These are phyloP conservation scores for Sclerotinia sclerotiorum DNA, from an alignment of 2,329 filamentous ascomycete genomes.

Conservation along the genomic window DNA sequence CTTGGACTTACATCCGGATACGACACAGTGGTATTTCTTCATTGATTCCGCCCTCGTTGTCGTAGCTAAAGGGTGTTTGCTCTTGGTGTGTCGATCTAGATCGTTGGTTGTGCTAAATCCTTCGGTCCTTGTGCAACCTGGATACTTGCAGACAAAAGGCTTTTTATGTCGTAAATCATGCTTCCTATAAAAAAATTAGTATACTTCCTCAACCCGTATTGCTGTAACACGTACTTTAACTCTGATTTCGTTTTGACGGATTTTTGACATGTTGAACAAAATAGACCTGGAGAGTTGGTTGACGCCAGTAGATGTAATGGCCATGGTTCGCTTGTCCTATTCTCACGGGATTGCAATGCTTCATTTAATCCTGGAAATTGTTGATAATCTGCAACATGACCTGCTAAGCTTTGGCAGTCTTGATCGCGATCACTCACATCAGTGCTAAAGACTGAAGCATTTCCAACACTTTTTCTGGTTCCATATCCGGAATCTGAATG, in stretches of 20 bases:
- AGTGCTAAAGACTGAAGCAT: slow-evolving; percentile 38
- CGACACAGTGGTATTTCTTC: slow-evolving; percentile 60
- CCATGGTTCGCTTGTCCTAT: slow-evolving; percentile 29
- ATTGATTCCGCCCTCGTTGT: slow-evolving; percentile 46
- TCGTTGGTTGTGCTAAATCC: slow-evolving; percentile 83
- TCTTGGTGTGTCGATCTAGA: slow-evolving; percentile 73
- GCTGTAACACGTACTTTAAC: slow-evolving; percentile 48
- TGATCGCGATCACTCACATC: slow-evolving; percentile 38
- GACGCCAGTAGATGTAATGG: slow-evolving; percentile 23
- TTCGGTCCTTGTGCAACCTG: slow-evolving; percentile 56
- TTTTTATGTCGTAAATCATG: slow-evolving; percentile 70
- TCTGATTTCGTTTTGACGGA: slow-evolving; percentile 54
- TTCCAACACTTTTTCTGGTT: slow-evolving; percentile 38
- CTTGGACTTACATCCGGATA: slow-evolving; percentile 55
- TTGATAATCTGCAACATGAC: slow-evolving; percentile 33
- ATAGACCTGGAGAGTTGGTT: slow-evolving; percentile 28
- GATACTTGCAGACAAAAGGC: slow-evolving; percentile 60
- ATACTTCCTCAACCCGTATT: slow-evolving; percentile 26
- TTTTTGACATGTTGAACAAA: slow-evolving; percentile 46
- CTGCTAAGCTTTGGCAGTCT: slow-evolving; percentile 36
- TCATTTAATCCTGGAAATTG: slow-evolving; percentile 32
- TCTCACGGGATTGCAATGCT: slow-evolving; percentile 29
- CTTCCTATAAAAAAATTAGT: slow-evolving; percentile 56
- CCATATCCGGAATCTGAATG: slow-evolving; percentile 42
- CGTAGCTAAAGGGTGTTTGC: slow-evolving; percentile 59